Base-by-base conservation (phyloP, 352 stramenopile species). In the Phytophthora pluvialis region DNA sequence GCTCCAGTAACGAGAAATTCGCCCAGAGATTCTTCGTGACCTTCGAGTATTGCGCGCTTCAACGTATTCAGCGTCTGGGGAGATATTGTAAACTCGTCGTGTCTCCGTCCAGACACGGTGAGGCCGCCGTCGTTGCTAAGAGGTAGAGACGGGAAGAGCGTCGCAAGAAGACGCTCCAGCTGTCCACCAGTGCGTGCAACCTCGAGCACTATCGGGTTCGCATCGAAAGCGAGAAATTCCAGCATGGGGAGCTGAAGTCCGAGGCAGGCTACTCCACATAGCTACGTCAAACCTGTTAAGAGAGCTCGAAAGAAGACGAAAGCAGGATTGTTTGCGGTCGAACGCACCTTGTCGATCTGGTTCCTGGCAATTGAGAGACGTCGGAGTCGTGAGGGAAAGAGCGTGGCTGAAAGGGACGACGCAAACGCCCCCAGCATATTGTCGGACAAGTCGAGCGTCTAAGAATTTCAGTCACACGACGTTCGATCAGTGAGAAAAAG, bases 361-460 rank as follows among this genome's bases (percentile, higher is more conserved):
- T 91, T 91, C 48, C 81, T 81, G 4, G 71, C 69, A 18, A 90
- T 73, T 6, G 78, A 75, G 4, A 91, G 61, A 33, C 75, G 72
- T 9, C 70, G 75, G 28, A 91, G 62, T 11, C 29, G 69, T 1
- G 56, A 38, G 12, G 80, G 80, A 18, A 91, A 87, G 11, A 83
- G 33, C 1, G 51, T 62, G 7, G 47, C 25, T 6, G 66, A 70
- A 3, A 52, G 21, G 0, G 61, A 67, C 0, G 77, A 61, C 12
- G 72, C 60, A 28, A 86, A 80, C 0, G 69, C 55, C 21, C 70
- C 61, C 3, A 91, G 70, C 38, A 79, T 58, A 43, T 91, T 91
- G 60, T 80, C 80, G 8, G 80, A 89, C 21, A 91, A 58, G 51
- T 90, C 80, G 6, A 91, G 51, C 9, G 72, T 76, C 82, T 91